Conservation (phyloP, 176 grass and related monocot species). For the Saccharum officinarum region DNA sequence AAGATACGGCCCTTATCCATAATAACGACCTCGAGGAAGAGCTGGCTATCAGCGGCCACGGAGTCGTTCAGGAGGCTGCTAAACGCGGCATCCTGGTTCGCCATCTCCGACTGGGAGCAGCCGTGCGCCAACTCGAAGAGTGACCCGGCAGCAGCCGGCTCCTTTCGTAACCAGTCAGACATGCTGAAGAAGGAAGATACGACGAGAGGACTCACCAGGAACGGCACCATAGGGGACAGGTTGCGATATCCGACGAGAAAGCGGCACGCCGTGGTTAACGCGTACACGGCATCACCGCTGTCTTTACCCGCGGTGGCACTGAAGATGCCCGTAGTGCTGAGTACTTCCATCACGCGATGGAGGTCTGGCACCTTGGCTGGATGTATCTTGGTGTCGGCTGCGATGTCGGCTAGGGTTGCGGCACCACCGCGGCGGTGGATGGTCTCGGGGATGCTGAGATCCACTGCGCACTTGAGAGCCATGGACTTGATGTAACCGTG, state of each 20-base stretch:
- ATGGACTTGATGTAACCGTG: too few species aligned
- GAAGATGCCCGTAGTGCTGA: too few species aligned
- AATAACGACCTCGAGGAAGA: slow-evolving; percentile 39
- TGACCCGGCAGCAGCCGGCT: not conserved
- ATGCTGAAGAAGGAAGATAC: slow-evolving; percentile 35
- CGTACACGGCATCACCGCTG: not conserved
- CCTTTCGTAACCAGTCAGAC: slow-evolving; percentile 14
- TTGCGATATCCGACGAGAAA: not conserved
- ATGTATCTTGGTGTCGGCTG: too few species aligned
- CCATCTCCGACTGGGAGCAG: slow-evolving; percentile 27
- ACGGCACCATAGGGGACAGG: slow-evolving; percentile 11
- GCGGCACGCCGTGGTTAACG: slow-evolving; percentile 17
- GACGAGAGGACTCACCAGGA: not conserved
- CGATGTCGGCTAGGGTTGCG: too few species aligned
- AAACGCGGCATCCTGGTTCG: not conserved
- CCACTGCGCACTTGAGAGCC: too few species aligned
- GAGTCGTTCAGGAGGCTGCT: not conserved
- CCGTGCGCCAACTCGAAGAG: slow-evolving; percentile 18
- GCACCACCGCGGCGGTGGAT: too few species aligned
- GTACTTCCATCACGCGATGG: too few species aligned
- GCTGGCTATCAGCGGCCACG: slow-evolving; percentile 27
- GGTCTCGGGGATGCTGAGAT: too few species aligned
- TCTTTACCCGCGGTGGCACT: too few species aligned
- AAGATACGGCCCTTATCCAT: slow-evolving; percentile 37
- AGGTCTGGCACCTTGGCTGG: too few species aligned